Evolutionary conservation across 495 filamentous ascomycete genomes (phyloP).

Genomic region (Podospora sp.): DNA sequence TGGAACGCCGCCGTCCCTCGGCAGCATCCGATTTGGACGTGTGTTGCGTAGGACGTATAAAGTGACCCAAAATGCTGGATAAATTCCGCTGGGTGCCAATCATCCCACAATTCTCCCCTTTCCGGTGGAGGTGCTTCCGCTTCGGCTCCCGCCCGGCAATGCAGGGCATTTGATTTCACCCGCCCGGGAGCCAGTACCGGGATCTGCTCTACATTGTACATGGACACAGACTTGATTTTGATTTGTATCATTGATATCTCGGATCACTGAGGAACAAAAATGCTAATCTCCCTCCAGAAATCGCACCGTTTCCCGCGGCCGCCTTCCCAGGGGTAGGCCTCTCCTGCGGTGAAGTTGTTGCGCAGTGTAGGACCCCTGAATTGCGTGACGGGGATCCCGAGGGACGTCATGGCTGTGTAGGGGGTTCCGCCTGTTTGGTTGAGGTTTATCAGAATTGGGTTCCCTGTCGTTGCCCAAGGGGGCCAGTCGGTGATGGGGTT

Average conservation of each 20-base stretch:
- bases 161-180: not conserved
- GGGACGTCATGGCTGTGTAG: conserved; percentile 19
- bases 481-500: conserved; percentile 30
- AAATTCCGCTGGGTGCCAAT: not conserved
- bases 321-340: conserved; percentile 55
- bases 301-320: conserved; percentile 52
- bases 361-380: conserved; percentile 39
- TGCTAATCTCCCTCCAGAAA: conserved; percentile 48
- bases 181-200: not conserved
- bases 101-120: conserved; percentile 3
- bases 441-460: conserved; percentile 42
- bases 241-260: too few species aligned
- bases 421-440: conserved; percentile 48
- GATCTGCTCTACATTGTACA: too few species aligned
- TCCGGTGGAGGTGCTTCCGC: not conserved
- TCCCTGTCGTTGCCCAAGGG: conserved; percentile 25
- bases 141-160: not conserved
- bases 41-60: not conserved
- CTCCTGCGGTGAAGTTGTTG: conserved; percentile 42
- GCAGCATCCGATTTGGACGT: not conserved
- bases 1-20: not conserved
- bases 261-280: conserved; percentile 25
- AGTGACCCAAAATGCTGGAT: not conserved
- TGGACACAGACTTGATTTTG: too few species aligned
- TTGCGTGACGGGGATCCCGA: conserved; percentile 24